Base-by-base conservation (phyloP, 306 rosid genomes). In the Crotalaria pallida region DNA sequence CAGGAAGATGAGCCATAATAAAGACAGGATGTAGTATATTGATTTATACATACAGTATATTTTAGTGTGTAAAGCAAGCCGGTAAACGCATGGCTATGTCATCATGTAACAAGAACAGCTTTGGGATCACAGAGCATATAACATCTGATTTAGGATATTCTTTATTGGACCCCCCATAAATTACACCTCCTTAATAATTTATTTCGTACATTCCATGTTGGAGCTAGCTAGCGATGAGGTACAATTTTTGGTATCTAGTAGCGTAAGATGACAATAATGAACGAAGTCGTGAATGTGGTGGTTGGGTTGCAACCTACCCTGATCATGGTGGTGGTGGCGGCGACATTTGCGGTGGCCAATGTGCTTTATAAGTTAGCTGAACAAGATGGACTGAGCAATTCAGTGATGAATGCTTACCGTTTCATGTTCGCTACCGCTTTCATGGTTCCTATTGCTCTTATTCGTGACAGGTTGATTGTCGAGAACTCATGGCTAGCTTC, bases 341-440 rank as follows among this genome's bases (percentile, higher is more conserved):
- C 29, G 0, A 24, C 58, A 3, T 56, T 49, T 18, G 66, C 77
- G 0, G 77, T 19, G 0, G 49, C 66, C 9, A 78, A 68, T 56
- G 44, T 84, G n/a, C 16, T 61, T 15, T 84, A 59, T 63, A 80
- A 80, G 56, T 31, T 84, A 6, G 72, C 57, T 0, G 26, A 31
- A 1, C 38, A 62, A 0, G 59, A 83, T 65, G 90, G 87, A 29
- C 78, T 85, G 81, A 84, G 73, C 24, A 33, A 72, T 0, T 19
- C 66, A 7, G 55, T 85, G 1, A 17, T 81, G 0, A 41, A 83
- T 22, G 90, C 88, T 7, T 88, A 88, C 23, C 87, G 88, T 43
- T 64, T 74, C 65, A 57, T 88, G 6, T 84, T 85, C 4, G 81
- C 81, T 6, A 41, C 88, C 0, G 78, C 76, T 57, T 31, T 67